Base-by-base conservation (phyloP, 2,329 filamentous ascomycete species). In the Gyromitra esculenta region DNA sequence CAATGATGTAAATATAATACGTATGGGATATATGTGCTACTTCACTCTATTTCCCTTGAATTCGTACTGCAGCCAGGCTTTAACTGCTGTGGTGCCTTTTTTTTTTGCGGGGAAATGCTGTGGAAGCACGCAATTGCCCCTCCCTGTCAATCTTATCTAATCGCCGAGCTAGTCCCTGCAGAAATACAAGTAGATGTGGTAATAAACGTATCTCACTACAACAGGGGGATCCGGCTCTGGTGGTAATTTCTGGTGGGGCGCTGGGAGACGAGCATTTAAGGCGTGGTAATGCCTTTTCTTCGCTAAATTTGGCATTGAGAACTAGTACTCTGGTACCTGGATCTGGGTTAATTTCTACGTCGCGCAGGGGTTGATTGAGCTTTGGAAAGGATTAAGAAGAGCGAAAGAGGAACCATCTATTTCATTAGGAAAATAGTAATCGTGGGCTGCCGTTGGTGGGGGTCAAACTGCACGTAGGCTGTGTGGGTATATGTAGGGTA, bases 101-200 rank as follows among this genome's bases (percentile, higher is more conserved):
- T 62, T 39, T 63, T 48, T 50, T 48, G 65, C 72, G 57, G 72
- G 35, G 63, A 63, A 62, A 15, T 9, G 37, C 59, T 62, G 59
- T 37, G 62, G 62, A 69, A 75, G 72, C 72, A 75, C 72, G 72
- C 72, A 70, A 75, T 70, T 50, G 35, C 18, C 71, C 43, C 63
- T 60, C 45, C 37, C 37, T 54, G 41, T 6, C 21, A 64, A 71
- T 75, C 72, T 75, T 63, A 75, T 64, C 66, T 64, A 31, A 75
- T 75, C 65, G 48, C 15, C 31, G 68, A 63, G 57, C 45, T 54
- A 5, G 52, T 48, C 18, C 41, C 41, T 48, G 60, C 39, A 62
- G 35, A 15, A 43, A 18, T 45, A 31, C 25, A 31, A 31, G 25
- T 4, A 21, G 0, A 21, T 21, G 18, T 21, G 2, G 25, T 45